Conservation (phyloP, 208 protist species). For the Borovskyia barvae region DNA sequence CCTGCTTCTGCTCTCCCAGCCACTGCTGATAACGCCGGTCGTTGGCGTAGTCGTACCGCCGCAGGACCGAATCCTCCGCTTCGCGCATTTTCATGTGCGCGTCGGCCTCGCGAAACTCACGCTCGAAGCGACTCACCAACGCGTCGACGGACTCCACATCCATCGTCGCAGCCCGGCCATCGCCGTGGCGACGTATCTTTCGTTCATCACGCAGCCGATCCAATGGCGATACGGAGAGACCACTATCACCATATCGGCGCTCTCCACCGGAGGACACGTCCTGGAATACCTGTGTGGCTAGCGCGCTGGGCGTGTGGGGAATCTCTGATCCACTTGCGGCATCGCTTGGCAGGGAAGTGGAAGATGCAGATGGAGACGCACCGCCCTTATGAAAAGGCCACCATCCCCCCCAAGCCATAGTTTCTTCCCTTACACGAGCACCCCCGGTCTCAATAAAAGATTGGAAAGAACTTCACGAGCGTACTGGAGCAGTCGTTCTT, state of each 20-base stretch:
- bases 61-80: slow-evolving; percentile 23
- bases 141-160: slow-evolving; percentile 71
- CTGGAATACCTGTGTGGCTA: slow-evolving; percentile 12
- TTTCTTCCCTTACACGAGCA: too few relatives aligned
- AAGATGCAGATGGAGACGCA: not conserved
- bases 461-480: too few relatives aligned
- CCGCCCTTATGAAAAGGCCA: slow-evolving; percentile 18
- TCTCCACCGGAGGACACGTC: slow-evolving; percentile 8
- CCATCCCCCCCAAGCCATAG: slow-evolving; percentile 5
- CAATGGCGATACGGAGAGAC: slow-evolving; percentile 20
- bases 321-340: not conserved
- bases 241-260: slow-evolving; percentile 23
- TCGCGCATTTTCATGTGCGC: slow-evolving; percentile 40
- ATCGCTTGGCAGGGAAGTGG: slow-evolving; percentile 1
- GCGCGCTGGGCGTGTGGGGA: slow-evolving; percentile 5
- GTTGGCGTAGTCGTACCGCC: slow-evolving; percentile 73
- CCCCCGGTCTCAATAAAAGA: too few relatives aligned
- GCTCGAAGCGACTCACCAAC: slow-evolving; percentile 45
- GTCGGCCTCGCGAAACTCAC: slow-evolving; percentile 61
- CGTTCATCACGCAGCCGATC: slow-evolving; percentile 33
- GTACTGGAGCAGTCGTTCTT: too few relatives aligned
- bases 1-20: slow-evolving; percentile 52
- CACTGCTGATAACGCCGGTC: slow-evolving; percentile 80
- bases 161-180: slow-evolving; percentile 38
- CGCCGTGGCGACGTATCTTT: slow-evolving; percentile 29